Evolutionary conservation across 495 filamentous ascomycete species (phyloP).

Genomic region (Penicillium tannophilum): DNA sequence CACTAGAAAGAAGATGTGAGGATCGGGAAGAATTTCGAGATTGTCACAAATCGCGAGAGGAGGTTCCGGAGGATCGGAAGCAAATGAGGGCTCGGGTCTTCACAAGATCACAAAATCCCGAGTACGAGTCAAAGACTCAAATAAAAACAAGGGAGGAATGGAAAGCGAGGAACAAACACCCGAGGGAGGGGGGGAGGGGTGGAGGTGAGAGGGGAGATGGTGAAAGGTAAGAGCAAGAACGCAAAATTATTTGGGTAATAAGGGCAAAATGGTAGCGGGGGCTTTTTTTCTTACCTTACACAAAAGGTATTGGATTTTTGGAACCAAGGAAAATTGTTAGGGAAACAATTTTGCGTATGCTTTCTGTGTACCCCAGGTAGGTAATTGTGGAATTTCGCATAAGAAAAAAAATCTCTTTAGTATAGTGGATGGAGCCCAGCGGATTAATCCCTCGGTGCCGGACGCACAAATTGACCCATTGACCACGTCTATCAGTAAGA

Average conservation of each 20-base stretch:
- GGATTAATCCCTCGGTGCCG: conserved; percentile 19
- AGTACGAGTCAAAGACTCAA: not conserved
- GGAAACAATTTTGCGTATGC: not conserved
- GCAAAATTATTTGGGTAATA: conserved; percentile 31
- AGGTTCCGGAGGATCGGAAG: conserved; percentile 2
- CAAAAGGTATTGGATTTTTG: not conserved
- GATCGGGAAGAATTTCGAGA: conserved; percentile 8
- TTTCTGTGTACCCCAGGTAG: conserved; percentile 14
- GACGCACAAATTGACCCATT: conserved; percentile 7
- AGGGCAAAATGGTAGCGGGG: conserved; percentile 28
- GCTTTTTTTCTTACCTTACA: conserved; percentile 10
- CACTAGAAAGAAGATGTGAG: not conserved
- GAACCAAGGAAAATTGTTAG: not conserved
- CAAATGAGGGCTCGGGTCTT: not conserved
- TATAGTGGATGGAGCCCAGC: conserved; percentile 14
- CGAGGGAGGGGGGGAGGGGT: conserved; percentile 23
- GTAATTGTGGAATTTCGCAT: conserved; percentile 26
- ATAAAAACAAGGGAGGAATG: conserved; percentile 15
- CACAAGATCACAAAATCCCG: not conserved
- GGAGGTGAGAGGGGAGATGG: conserved; percentile 29
- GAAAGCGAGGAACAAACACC: conserved; percentile 18
- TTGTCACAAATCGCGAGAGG: conserved; percentile 25
- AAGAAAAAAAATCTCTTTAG: conserved; percentile 11
- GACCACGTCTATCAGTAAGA: too few relatives aligned
- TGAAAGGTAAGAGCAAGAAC: conserved; percentile 27